Evolutionary conservation across 2,329 filamentous ascomycete genomes (phyloP).

Genomic region (Cladophialophora chaetospira): DNA sequence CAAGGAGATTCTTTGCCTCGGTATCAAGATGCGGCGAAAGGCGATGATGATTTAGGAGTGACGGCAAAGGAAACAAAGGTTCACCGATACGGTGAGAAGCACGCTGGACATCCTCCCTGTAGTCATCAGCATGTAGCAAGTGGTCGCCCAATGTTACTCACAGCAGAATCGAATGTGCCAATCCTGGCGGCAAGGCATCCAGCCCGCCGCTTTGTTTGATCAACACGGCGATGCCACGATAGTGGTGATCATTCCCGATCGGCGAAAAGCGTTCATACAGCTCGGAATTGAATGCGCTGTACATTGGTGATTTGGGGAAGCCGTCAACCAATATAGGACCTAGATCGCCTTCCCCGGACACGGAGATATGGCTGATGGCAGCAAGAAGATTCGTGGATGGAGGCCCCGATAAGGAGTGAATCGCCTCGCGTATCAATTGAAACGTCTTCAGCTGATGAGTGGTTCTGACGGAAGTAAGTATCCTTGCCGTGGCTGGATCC

Average conservation of each 20-base stretch:
- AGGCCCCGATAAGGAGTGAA: background rate
- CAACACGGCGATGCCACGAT: background rate
- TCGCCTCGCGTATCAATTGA: background rate
- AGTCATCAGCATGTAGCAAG: background rate
- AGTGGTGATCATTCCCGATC: constrained; percentile 2
- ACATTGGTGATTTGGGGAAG: constrained; percentile 9
- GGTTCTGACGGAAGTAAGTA: background rate
- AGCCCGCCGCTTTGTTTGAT: constrained; percentile 7
- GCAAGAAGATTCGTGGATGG: background rate
- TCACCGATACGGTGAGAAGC: background rate
- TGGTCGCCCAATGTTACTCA: no score
- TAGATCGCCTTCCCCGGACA: background rate
- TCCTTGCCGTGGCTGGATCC: background rate
- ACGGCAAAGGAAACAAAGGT: constrained; percentile 5
- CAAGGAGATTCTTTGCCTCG: background rate
- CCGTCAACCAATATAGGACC: background rate
- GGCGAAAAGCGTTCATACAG: constrained; percentile 4
- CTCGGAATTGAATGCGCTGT: constrained; percentile 2
- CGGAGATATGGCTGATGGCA: constrained; percentile 11
- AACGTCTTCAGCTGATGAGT: constrained; percentile 3
- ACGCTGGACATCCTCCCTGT: background rate
- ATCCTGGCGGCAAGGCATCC: background rate
- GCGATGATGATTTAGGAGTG: background rate
- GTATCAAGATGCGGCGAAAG: background rate
- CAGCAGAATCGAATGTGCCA: constrained; percentile 11